These are phyloP conservation scores for Trichocladium uniseriatum DNA, from an alignment of 495 filamentous ascomycete species.

Conservation along the genomic window DNA sequence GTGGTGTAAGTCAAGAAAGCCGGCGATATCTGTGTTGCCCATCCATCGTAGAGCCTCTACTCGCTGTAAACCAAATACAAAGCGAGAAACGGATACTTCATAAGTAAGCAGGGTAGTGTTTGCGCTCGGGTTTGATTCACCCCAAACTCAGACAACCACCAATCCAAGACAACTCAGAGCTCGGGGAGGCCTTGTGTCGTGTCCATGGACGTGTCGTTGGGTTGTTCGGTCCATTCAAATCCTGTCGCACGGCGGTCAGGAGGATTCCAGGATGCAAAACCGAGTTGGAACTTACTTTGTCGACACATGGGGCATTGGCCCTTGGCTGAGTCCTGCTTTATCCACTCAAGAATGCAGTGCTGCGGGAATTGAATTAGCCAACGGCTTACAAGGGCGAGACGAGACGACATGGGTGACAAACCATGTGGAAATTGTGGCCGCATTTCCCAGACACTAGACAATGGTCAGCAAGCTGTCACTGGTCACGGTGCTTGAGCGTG, in stretches of 20 bases:
- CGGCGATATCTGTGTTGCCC: not conserved
- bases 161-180: not conserved
- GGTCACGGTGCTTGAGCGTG: not conserved
- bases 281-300: constrained; percentile 57
- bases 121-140: too few relatives aligned
- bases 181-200: constrained; percentile 6
- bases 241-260: constrained; percentile 30
- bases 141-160: too few relatives aligned
- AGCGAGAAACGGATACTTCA: too few relatives aligned
- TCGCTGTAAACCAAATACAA: too few relatives aligned
- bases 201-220: constrained; percentile 17
- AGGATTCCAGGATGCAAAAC: not conserved
- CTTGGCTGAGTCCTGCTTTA: constrained; percentile 86
- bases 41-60: too few relatives aligned
- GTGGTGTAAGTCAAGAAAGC: too few relatives aligned
- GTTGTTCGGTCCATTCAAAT: constrained; percentile 53
- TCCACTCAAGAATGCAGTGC: constrained; percentile 96
- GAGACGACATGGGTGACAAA: constrained; percentile 27
- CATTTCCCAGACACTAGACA: constrained; percentile 82
- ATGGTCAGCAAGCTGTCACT: not conserved
- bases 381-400: not conserved
- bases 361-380: constrained; percentile 23
- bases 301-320: constrained; percentile 97
- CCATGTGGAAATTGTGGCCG: constrained; percentile 96
- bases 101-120: too few relatives aligned